A percentile compares a stretch with the other conserved stretches of the same genome.
Evolutionary conservation across 2,329 filamentous ascomycete genomes (phyloP).

Genomic region (Capronia coronata): DNA sequence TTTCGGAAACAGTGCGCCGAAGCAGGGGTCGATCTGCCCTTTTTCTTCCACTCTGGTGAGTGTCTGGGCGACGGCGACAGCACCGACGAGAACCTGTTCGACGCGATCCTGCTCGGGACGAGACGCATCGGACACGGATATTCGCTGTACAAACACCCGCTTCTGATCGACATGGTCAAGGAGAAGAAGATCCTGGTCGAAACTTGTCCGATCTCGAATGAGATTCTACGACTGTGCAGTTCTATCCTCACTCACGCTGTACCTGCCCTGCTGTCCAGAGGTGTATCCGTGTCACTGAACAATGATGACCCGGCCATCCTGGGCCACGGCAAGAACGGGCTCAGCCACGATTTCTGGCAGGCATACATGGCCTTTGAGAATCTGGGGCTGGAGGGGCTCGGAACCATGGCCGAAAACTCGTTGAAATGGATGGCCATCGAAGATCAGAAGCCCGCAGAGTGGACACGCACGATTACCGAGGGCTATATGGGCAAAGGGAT

Average conservation of each 20-base stretch:
- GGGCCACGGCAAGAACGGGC: conserved; percentile 71
- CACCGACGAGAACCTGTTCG: conserved; percentile 79
- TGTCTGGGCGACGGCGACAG: conserved; percentile 70
- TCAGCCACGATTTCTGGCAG: conserved; percentile 94
- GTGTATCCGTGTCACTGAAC: conserved; percentile 74
- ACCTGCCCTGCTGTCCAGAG: conserved; percentile 74
- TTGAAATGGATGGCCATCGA: conserved; percentile 85
- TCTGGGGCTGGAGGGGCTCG: conserved; percentile 77
- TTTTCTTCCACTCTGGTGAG: conserved; percentile 94
- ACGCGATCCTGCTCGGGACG: conserved; percentile 79
- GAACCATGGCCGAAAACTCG: conserved; percentile 84
- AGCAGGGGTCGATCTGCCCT: conserved; percentile 74
- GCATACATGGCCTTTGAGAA: conserved; percentile 87
- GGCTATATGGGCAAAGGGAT: conserved; percentile 65
- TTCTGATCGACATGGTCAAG: conserved; percentile 81
- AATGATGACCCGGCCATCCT: conserved; percentile 90
- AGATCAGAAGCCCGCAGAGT: conserved; percentile 64
- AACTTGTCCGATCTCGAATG: conserved; percentile 85
- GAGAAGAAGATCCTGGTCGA: conserved; percentile 83
- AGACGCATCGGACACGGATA: conserved; percentile 85
- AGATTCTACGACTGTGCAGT: conserved; percentile 71
- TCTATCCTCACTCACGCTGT: conserved; percentile 73
- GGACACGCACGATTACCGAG: conserved; percentile 65
- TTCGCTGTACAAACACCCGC: conserved; percentile 82
- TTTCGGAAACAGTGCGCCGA: conserved; percentile 79